phyloP scores from a whole-genome alignment of 257 asterid genomes.

The Linderniella brevidens region DNA sequence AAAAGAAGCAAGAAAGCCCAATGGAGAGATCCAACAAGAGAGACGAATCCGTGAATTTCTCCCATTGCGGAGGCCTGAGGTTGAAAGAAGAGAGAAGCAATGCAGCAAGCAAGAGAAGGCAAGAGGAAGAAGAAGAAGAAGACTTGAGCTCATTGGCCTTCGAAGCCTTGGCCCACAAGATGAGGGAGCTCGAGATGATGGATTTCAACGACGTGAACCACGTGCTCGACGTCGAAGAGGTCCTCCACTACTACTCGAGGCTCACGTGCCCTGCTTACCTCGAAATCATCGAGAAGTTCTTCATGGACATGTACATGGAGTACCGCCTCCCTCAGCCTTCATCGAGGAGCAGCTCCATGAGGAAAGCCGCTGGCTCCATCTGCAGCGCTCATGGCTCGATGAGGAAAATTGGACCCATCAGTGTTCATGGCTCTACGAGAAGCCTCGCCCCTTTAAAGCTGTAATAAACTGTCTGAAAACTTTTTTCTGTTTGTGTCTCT shows the following conservation, averaged over 20 bases:
- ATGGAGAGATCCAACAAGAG: constrained; percentile 13
- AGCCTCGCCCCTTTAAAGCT: constrained; percentile 58
- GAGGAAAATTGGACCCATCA: constrained; percentile 23
- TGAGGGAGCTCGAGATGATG: constrained; percentile 66
- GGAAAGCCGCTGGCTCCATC: too few relatives aligned
- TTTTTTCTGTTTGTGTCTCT: too few relatives aligned
- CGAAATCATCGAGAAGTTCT: constrained; percentile 47
- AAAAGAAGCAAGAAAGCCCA: constrained; percentile 26
- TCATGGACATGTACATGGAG: constrained; percentile 41
- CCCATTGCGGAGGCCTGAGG: background rate
- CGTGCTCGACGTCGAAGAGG: constrained; percentile 66
- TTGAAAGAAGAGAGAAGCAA: too few relatives aligned
- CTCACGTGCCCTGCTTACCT: constrained; percentile 51
- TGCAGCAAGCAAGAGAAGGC: constrained; percentile 13
- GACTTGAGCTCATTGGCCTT: constrained; percentile 12
- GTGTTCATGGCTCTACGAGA: constrained; percentile 31
- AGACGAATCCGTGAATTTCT: constrained; percentile 1
- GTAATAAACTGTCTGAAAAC: constrained; percentile 6
- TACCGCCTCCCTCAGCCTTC: constrained; percentile 14
- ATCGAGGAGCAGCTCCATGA: constrained; percentile 8
- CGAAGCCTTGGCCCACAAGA: constrained; percentile 26
- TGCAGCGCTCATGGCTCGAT: constrained; percentile 27
- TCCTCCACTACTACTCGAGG: constrained; percentile 47
- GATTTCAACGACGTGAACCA: constrained; percentile 51
- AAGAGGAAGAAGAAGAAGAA: constrained; percentile 18